These are phyloP conservation scores for Boletus rufocinnamomeus DNA, from an alignment of 768 basidiomycete genomes.

Conservation along the genomic window DNA sequence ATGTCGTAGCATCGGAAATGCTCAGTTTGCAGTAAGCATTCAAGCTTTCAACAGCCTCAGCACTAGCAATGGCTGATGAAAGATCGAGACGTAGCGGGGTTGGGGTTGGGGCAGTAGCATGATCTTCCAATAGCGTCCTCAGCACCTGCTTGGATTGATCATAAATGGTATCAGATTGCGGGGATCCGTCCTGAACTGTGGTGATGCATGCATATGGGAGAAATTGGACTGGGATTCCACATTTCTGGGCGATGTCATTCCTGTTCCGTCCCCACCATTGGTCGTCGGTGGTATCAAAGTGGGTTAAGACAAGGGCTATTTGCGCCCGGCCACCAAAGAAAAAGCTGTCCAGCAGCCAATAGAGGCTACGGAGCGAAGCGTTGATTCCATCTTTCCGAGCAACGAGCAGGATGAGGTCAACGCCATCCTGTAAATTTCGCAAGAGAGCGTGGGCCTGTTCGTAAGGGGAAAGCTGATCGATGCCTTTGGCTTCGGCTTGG, in stretches of 20 bases:
- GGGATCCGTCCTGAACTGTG: slow-evolving; percentile 7
- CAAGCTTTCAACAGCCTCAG: slow-evolving; percentile 9
- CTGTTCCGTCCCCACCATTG: slow-evolving; percentile 44
- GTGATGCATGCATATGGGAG: slow-evolving; percentile 24
- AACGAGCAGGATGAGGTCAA: slow-evolving; percentile 43
- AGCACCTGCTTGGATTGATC: slow-evolving; percentile 19
- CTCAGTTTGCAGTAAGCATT: slow-evolving; percentile 15
- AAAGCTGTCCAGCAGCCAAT: slow-evolving; percentile 39
- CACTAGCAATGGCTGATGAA: slow-evolving; percentile 5
- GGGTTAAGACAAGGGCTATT: slow-evolving; percentile 41
- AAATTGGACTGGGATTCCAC: slow-evolving; percentile 11
- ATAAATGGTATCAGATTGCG: not conserved
- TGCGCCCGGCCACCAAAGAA: slow-evolving; percentile 40
- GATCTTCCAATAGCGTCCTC: slow-evolving; percentile 8
- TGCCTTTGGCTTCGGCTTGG: slow-evolving; percentile 20
- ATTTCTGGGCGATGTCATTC: slow-evolving; percentile 18
- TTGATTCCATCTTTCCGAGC: slow-evolving; percentile 42
- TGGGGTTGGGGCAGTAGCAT: slow-evolving; percentile 13
- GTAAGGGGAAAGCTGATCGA: slow-evolving; percentile 24
- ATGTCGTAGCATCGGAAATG: slow-evolving; percentile 9
- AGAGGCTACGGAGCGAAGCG: slow-evolving; percentile 38
- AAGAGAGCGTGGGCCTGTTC: slow-evolving; percentile 38
- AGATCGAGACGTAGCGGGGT: slow-evolving; percentile 21
- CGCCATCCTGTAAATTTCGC: slow-evolving; percentile 34
- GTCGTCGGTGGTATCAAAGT: slow-evolving; percentile 36